Evolutionary conservation across 495 filamentous ascomycete genomes (phyloP), one percentile per base, ranked within the genome.

Genomic region (Bacidia rubella): DNA sequence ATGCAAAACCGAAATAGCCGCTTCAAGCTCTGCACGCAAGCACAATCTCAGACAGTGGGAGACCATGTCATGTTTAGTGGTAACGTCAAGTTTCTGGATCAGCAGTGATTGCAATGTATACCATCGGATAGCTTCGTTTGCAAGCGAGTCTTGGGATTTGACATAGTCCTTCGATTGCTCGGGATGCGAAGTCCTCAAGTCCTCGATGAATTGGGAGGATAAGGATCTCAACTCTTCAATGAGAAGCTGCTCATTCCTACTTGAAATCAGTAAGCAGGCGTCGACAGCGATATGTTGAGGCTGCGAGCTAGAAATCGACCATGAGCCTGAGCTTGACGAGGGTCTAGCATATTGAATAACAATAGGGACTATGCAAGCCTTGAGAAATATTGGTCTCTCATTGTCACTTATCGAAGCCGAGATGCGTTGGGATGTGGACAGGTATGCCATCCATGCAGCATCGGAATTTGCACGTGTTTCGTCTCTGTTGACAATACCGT

Each of bases 131-230:
- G 78, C 77, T 61, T 83, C 73, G 1, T 72, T 66, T 10, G 75
- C 77, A 19, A 93, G 65, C 24, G 67, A 66, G 25, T 77, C 70
- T 63, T 94, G 87, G 1, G 86, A 92, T 47, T 72, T 71, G 29
- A 70, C 70, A 62, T 83, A 84, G 22, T 84, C 81, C 50, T 82
- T 82, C 0, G 87, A 86, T 53, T 89, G 78, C 62, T 88, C 86
- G 19, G 87, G 86, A 2, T 80, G 70, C 26, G 87, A 89, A 20
- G 75, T 73, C 50, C 77, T 76, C 21, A 92, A 77, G 39, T 76
- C 73, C 49, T 80, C 68, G 21, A 82, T 63, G 19, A 92, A 61
- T 2, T 66, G 62, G 1, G 76, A 66, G 2, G 73, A 74, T 23
- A 84, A 63, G 26, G 66, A 65, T 7, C 66, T 60, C 83, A 81